Evolutionary conservation across 352 stramenopile species (phyloP).

Genomic region (Phytopythium helicoides): DNA sequence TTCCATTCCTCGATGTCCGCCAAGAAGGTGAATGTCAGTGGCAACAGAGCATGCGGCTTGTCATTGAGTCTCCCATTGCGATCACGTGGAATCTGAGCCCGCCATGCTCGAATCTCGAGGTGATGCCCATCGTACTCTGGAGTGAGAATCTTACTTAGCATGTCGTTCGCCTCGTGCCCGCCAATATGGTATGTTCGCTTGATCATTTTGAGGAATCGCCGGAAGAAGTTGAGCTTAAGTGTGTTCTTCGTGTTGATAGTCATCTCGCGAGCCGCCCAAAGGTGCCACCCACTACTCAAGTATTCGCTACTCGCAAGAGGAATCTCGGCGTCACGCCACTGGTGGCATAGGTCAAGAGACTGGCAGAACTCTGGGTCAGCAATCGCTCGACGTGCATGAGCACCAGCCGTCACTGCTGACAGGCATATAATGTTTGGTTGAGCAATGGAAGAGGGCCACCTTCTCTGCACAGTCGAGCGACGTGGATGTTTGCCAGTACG

Average conservation of each 20-base stretch:
- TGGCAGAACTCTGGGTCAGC: neutral
- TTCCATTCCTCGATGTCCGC: constrained; percentile 8
- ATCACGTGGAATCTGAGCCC: neutral
- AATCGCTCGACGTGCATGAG: neutral
- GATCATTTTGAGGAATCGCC: constrained; percentile 5
- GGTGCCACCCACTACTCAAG: constrained; percentile 1
- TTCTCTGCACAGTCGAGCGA: constrained; percentile 1
- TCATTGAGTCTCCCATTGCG: neutral
- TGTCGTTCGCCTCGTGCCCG: constrained; percentile 6
- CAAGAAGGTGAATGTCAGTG: constrained; percentile 4
- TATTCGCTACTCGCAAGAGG: neutral
- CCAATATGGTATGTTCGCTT: constrained; percentile 5
- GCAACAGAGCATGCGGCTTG: neutral
- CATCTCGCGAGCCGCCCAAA: neutral
- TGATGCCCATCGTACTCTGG: neutral
- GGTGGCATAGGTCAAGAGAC: constrained; percentile 7
- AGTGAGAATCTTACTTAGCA: constrained; percentile 1
- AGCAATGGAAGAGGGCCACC: neutral
- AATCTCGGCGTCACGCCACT: constrained; percentile 4
- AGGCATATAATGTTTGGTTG: neutral
- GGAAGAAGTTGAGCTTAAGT: constrained; percentile 7
- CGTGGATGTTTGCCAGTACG: constrained; percentile 7
- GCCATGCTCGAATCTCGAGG: neutral
- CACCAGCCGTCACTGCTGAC: neutral
- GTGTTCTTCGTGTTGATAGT: constrained; percentile 2